Conservation (phyloP, 305 asterid genomes). For the Fraxinus angustifolia region DNA sequence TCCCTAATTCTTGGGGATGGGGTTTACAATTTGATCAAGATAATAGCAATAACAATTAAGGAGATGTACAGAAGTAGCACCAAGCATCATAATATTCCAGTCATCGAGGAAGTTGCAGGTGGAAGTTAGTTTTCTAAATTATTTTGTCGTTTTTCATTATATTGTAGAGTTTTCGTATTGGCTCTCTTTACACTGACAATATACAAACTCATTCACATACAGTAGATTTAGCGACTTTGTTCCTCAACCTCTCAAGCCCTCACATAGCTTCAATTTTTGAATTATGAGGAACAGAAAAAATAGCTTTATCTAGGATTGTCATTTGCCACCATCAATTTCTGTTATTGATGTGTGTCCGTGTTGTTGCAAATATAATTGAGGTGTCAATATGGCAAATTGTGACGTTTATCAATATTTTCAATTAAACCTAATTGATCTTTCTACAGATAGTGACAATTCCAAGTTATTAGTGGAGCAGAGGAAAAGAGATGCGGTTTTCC, state of each 20-base stretch:
- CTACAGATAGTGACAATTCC: conserved; percentile 52
- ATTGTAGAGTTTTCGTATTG: not conserved
- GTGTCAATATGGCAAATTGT: not conserved
- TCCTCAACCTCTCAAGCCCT: not conserved
- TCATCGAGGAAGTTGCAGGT: conserved; percentile 53
- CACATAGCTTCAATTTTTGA: not conserved
- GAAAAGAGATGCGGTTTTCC: conserved; percentile 63
- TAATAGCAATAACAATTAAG: conserved; percentile 55
- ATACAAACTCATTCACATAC: conserved; percentile 1
- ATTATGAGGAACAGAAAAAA: not conserved
- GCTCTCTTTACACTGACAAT: not conserved
- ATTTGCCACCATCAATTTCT: not conserved
- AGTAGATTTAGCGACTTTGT: not conserved
- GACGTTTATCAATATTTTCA: not conserved
- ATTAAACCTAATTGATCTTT: conserved; percentile 1
- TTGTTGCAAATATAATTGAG: not conserved
- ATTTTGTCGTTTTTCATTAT: not conserved
- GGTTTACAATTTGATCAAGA: conserved; percentile 81
- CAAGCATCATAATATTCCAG: conserved; percentile 51
- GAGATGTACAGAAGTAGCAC: conserved; percentile 45
- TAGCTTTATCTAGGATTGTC: not conserved
- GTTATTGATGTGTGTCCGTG: not conserved
- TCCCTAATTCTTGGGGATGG: conserved; percentile 93
- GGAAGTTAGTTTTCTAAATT: conserved; percentile 21
- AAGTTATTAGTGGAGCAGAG: conserved; percentile 49